These are phyloP conservation scores for Rhodamnia argentea DNA, from an alignment of 345 rosid species.

Conservation along the genomic window DNA sequence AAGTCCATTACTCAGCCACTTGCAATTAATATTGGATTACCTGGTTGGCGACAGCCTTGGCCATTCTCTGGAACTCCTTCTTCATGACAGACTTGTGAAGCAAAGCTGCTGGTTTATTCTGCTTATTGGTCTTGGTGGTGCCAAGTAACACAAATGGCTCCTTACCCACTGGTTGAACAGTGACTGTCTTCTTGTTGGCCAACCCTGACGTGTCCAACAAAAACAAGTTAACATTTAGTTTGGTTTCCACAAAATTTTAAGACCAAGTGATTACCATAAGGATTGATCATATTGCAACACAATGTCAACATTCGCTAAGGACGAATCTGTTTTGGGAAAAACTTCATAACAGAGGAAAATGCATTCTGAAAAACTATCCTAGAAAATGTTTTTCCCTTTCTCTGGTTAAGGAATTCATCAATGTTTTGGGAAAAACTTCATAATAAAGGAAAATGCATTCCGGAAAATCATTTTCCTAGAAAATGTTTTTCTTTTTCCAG, in stretches of 20 bases:
- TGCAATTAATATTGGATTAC: constrained; percentile 8
- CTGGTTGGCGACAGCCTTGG: constrained; percentile 51
- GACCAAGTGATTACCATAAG: neutral
- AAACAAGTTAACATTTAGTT: neutral
- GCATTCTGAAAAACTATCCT: no score
- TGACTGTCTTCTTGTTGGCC: constrained; percentile 79
- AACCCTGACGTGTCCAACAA: constrained; percentile 23
- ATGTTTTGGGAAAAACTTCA: no score
- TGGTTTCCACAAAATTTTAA: neutral
- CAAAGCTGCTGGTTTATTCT: constrained; percentile 35
- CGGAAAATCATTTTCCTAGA: no score
- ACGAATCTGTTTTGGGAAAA: no score
- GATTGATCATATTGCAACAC: neutral
- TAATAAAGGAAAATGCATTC: no score
- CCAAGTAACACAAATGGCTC: constrained; percentile 60
- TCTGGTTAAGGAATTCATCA: no score
- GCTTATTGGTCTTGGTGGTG: constrained; percentile 71
- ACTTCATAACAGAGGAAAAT: no score
- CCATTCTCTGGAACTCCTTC: constrained; percentile 52
- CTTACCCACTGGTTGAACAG: constrained; percentile 49
- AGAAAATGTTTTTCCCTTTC: no score
- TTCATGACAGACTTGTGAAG: constrained; percentile 50
- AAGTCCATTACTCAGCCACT: neutral
- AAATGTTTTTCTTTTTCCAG: no score
- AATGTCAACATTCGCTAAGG: neutral